These are phyloP conservation scores for Shiraia bambusicola DNA, from an alignment of 2,329 filamentous ascomycete genomes.

Conservation along the genomic window DNA sequence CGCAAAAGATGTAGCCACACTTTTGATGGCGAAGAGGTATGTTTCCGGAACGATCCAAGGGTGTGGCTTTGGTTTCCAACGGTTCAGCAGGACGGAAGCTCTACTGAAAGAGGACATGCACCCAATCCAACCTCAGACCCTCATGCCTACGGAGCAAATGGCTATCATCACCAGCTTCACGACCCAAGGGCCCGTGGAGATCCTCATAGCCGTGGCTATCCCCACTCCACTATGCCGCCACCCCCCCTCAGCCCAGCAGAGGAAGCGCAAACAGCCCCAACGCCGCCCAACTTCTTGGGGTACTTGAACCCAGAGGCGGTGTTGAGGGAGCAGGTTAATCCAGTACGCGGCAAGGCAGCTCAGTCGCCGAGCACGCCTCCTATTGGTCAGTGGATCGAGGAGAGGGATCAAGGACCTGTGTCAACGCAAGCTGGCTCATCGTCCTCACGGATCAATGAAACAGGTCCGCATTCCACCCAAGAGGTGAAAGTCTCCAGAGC, in stretches of 20 bases:
- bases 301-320: conserved; percentile 53
- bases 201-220: conserved; percentile 23
- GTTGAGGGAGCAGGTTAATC: conserved; percentile 46
- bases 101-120: conserved; percentile 42
- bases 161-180: conserved; percentile 28
- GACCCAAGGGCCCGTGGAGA: conserved; percentile 32
- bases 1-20: conserved; percentile 41
- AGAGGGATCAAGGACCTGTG: conserved; percentile 25
- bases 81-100: conserved; percentile 32
- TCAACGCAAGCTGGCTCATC: conserved; percentile 27
- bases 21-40: conserved; percentile 39
- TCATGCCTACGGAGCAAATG: conserved; percentile 22
- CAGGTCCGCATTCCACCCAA: conserved; percentile 33
- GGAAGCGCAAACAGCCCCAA: conserved; percentile 33
- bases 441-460: conserved; percentile 30
- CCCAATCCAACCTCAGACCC: conserved; percentile 35
- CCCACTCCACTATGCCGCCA: conserved; percentile 35
- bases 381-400: conserved; percentile 42
- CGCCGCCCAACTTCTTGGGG: conserved; percentile 48
- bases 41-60: conserved; percentile 1
- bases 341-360: conserved; percentile 34
- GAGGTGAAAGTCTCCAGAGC: conserved; percentile 37
- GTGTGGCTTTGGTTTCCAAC: conserved; percentile 4
- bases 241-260: conserved; percentile 32
- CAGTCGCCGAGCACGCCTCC: conserved; percentile 33